Conservation (phyloP, 202 grass and related monocot genomes). For the Digitaria exilis region DNA sequence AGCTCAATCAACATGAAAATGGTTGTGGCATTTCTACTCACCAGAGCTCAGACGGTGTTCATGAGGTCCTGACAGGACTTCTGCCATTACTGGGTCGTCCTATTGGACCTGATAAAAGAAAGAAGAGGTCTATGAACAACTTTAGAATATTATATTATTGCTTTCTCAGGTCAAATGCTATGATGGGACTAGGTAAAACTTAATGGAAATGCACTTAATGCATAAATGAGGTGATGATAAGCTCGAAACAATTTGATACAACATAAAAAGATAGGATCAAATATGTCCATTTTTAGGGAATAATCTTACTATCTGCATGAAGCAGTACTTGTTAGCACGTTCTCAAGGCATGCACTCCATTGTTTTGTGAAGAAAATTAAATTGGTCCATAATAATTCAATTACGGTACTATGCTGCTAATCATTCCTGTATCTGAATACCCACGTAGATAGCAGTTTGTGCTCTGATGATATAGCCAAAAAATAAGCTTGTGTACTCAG, state of each 20-base stretch:
- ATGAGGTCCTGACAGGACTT: conserved; percentile 77
- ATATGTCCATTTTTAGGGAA: background rate
- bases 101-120: conserved; percentile 57
- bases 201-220: background rate
- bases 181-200: background rate
- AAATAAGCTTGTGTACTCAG: background rate
- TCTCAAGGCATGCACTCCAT: background rate
- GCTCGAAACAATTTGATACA: background rate
- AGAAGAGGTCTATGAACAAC: background rate
- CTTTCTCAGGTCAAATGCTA: conserved; percentile 10
- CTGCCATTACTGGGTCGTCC: conserved; percentile 55
- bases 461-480: background rate
- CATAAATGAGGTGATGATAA: background rate
- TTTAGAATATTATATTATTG: background rate
- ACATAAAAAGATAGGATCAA: background rate
- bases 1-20: background rate
- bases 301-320: background rate
- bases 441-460: background rate
- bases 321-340: background rate
- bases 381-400: background rate
- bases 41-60: conserved; percentile 64
- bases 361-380: background rate
- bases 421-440: background rate
- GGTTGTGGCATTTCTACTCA: conserved; percentile 14
- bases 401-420: background rate